These are phyloP conservation scores for Cylindrotheca fusiformis DNA, from an alignment of 108 stramenopile genomes.

Conservation along the genomic window DNA sequence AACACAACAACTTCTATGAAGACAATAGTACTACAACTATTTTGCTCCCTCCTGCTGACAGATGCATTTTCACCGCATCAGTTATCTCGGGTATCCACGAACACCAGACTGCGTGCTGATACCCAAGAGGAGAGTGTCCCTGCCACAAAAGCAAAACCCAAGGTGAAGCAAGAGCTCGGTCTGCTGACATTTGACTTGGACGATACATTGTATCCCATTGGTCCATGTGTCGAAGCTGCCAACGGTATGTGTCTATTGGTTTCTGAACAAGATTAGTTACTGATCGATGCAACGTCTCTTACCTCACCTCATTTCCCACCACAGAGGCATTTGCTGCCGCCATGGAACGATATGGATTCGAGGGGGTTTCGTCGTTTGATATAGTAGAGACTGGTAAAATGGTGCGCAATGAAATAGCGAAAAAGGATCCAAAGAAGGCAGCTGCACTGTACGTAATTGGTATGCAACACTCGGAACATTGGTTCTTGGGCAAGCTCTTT, in stretches of 20 bases:
- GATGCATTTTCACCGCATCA: no score
- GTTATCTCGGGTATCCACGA: no score
- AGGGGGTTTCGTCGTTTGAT: constrained; percentile 55
- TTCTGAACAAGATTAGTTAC: not conserved
- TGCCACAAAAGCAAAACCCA: constrained; percentile 3
- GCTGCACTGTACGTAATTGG: constrained; percentile 48
- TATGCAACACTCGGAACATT: not conserved
- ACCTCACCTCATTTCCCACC: not conserved
- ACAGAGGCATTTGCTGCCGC: constrained; percentile 56
- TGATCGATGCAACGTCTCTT: not conserved
- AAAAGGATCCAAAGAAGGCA: constrained; percentile 50
- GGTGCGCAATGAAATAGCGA: constrained; percentile 66
- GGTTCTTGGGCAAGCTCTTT: not conserved
- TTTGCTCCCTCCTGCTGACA: no score
- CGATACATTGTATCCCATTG: constrained; percentile 83
- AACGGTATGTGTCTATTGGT: constrained; percentile 38
- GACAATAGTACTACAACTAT: no score
- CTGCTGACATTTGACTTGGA: constrained; percentile 87
- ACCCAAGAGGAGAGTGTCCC: constrained; percentile 6
- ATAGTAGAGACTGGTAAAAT: constrained; percentile 65
- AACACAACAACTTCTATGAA: no score
- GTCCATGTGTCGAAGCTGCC: constrained; percentile 65
- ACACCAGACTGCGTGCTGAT: not conserved
- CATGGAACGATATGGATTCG: constrained; percentile 73
- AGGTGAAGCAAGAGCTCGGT: constrained; percentile 36